A percentile compares a stretch with the other conserved stretches of the same genome.
phyloP scores from a whole-genome alignment of 352 stramenopile genomes.

The Globisporangium spiculum region DNA sequence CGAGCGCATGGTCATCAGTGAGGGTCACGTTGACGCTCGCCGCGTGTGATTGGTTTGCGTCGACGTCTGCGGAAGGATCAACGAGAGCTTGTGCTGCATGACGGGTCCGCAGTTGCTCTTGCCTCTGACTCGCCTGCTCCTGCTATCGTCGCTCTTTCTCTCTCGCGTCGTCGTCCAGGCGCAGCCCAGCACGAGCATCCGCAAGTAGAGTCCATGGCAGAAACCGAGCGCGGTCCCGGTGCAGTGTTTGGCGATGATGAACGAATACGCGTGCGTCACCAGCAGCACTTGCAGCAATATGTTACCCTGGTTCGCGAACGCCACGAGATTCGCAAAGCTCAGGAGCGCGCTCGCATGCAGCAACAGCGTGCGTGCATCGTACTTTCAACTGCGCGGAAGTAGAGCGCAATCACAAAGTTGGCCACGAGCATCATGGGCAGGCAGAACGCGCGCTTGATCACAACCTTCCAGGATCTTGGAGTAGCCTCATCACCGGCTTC shows the following conservation, averaged over 20 bases:
- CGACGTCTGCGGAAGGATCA: not conserved
- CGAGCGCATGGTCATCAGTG: not conserved
- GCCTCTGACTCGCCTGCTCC: not conserved
- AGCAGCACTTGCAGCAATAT: constrained; percentile 11
- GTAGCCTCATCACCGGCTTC: not conserved
- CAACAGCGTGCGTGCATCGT: constrained; percentile 8
- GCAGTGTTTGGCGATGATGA: constrained; percentile 14
- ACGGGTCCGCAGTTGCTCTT: not conserved
- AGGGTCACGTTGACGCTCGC: not conserved
- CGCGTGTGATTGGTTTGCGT: not conserved
- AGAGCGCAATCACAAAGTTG: constrained; percentile 17
- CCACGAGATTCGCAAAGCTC: constrained; percentile 18
- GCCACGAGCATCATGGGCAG: constrained; percentile 21
- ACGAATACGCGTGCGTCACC: constrained; percentile 29
- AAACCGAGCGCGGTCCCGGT: not conserved
- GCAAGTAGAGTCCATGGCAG: constrained; percentile 19
- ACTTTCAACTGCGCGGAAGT: constrained; percentile 16
- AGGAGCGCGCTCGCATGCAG: constrained; percentile 8
- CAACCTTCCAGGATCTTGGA: not conserved
- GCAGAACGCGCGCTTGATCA: constrained; percentile 12
- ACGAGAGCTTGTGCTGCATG: not conserved
- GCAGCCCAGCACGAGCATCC: constrained; percentile 19
- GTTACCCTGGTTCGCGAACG: constrained; percentile 13
- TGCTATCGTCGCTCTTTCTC: constrained; percentile 14
- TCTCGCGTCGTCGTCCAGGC: constrained; percentile 23